Conservation (phyloP, 1,284 basidiomycete species). For the Moniliella sp. region DNA sequence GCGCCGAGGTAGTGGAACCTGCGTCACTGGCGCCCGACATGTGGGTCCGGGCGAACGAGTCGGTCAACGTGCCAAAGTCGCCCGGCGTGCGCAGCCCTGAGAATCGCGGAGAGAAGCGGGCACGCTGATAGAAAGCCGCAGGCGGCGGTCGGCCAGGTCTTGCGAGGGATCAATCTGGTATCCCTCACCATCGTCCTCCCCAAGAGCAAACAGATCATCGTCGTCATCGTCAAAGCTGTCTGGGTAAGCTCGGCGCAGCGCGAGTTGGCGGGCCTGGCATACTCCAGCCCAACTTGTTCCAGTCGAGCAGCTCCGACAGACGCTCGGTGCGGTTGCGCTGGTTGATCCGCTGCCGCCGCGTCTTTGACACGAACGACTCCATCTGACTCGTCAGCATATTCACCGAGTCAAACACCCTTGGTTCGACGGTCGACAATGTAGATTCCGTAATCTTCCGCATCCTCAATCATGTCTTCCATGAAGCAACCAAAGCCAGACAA, state of each 20-base stretch:
- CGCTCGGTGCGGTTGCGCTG: slow-evolving; percentile 84
- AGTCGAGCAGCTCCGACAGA: slow-evolving; percentile 59
- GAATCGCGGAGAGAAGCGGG: too few species aligned
- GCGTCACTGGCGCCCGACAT: too few species aligned
- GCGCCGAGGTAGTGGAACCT: too few species aligned
- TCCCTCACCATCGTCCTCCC: slow-evolving; percentile 47
- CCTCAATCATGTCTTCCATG: slow-evolving; percentile 95
- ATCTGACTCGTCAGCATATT: slow-evolving; percentile 39
- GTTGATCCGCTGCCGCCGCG: slow-evolving; percentile 87
- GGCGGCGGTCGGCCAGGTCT: slow-evolving; percentile 47
- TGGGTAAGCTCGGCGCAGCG: slow-evolving; percentile 76
- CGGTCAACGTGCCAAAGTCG: slow-evolving; percentile 22
- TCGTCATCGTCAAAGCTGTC: slow-evolving; percentile 55
- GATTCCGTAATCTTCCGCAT: slow-evolving; percentile 39
- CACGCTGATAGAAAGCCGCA: too few species aligned
- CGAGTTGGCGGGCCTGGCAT: slow-evolving; percentile 77
- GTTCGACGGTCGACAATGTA: slow-evolving; percentile 84
- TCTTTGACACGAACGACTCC: slow-evolving; percentile 52
- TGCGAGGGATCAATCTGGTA: slow-evolving; percentile 62
- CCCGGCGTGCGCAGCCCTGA: slow-evolving; percentile 17
- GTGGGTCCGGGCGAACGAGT: too few species aligned
- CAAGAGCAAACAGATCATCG: slow-evolving; percentile 42
- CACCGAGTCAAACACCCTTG: slow-evolving; percentile 71
- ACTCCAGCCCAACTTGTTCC: slow-evolving; percentile 97
- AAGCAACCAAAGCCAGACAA: slow-evolving; percentile 91